Evolutionary conservation across 2,329 filamentous ascomycete species (phyloP).

Genomic region (Fusarium sp.): DNA sequence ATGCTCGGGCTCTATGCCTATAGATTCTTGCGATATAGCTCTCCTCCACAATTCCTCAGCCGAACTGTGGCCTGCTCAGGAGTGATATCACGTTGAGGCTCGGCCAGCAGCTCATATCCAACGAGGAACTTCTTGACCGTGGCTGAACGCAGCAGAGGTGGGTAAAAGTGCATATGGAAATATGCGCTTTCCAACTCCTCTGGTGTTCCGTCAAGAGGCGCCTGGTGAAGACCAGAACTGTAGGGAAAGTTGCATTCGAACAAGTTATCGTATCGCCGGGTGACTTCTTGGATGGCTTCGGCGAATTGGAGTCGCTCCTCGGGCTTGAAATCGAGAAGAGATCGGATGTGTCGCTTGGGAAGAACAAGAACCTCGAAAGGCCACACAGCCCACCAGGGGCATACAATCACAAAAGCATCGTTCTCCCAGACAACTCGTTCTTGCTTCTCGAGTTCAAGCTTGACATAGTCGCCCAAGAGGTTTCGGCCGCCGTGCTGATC

Average conservation of each 20-base stretch:
- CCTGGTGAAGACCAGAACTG: constrained; percentile 96
- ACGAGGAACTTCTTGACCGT: constrained; percentile 97
- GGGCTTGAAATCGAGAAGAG: constrained; percentile 81
- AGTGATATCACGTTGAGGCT: constrained; percentile 98
- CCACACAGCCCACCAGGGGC: constrained; percentile 98
- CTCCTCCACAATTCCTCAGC: constrained; percentile 79
- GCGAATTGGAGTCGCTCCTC: constrained; percentile 80
- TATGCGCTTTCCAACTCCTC: constrained; percentile 90
- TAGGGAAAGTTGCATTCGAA: constrained; percentile 98
- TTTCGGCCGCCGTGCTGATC: constrained; percentile 77
- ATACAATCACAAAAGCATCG: constrained; percentile 83
- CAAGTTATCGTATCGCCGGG: constrained; percentile 92
- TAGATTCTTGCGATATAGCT: constrained; percentile 79
- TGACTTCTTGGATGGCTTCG: constrained; percentile 86
- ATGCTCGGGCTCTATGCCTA: constrained; percentile 27
- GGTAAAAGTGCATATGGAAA: constrained; percentile 98
- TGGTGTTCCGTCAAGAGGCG: constrained; percentile 81
- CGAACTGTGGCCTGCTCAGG: constrained; percentile 91
- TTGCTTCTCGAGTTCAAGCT: constrained; percentile 81
- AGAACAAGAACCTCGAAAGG: constrained; percentile 95
- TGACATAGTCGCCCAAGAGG: constrained; percentile 86
- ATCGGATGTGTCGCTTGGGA: constrained; percentile 83
- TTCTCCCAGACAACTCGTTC: constrained; percentile 93
- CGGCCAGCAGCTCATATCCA: constrained; percentile 94
- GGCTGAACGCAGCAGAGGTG: constrained; percentile 88